Base-by-base conservation (phyloP, 257 asterid genomes). In the Jaltomata sinuosa region DNA sequence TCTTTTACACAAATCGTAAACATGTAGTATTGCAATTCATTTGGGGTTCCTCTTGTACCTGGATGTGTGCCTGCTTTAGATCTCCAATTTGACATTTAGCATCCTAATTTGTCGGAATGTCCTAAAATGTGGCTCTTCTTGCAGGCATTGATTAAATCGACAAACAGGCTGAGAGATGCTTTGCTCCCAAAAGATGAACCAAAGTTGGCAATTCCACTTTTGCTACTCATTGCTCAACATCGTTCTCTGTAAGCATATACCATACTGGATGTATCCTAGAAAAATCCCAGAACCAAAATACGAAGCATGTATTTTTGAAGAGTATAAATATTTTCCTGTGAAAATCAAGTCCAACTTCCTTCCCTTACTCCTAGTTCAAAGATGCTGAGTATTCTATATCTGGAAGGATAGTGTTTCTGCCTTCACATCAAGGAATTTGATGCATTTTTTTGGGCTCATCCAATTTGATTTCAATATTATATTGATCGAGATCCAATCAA, bases 131-230 rank as follows among this genome's bases (percentile, higher is more conserved):
- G 62, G 42, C 49, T 74, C 50, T 59, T 52, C 81, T 82, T 88
- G 87, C 98, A 97, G 99, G 98, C 98, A 21, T 91, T 95, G 93
- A 86, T 92, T 82, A 97, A 97, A 91, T 97, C 99, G 65, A 97
- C 97, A 14, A 97, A 92, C 90, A 90, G 99, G 88, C 97, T 97
- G 80, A 89, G 98, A 83, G 99, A 97, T 91, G 89, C 98, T 80
- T 89, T 97, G 89, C 92, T 97, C 67, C 92, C 99, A 40, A 95
- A 91, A 90, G 98, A 97, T 29, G 99, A 97, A 55, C 98, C 95
- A 19, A 95, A 92, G 87, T 82, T 94, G 93, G 99, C 98, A 8
- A 83, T 97, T 88, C 99, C 99, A 22, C 99, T 97, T 83, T 85
- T 97, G 90, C 91, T 97, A 72, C 97, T 97, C 89, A 89, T 97